Conservation (phyloP, 306 rosid species). For the Dalbergia cultrata region DNA sequence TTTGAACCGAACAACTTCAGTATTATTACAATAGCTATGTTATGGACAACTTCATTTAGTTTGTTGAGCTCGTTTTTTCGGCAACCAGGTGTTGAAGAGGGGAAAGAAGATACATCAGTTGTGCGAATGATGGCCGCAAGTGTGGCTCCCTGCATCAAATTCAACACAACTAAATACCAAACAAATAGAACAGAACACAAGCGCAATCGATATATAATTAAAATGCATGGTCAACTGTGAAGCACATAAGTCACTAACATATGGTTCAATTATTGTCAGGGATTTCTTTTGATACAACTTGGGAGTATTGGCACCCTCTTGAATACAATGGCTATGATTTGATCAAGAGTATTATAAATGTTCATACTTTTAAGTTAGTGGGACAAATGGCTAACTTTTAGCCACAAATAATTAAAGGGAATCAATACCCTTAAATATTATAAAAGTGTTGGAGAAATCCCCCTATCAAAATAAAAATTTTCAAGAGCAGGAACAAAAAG, state of each 20-base stretch:
- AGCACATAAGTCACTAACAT: background rate
- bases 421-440: too few species aligned
- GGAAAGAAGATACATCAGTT: conserved; percentile 78
- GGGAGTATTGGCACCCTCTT: too few species aligned
- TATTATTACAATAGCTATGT: conserved; percentile 58
- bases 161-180: conserved; percentile 38
- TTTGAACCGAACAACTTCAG: conserved; percentile 73
- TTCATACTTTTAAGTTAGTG: too few species aligned
- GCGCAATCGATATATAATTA: background rate
- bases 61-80: conserved; percentile 53
- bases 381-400: too few species aligned
- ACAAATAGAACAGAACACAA: conserved; percentile 8
- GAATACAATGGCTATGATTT: too few species aligned
- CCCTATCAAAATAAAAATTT: conserved; percentile 12
- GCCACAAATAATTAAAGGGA: too few species aligned
- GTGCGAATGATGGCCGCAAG: conserved; percentile 91
- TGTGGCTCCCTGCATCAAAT: conserved; percentile 84
- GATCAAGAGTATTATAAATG: too few species aligned
- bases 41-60: conserved; percentile 52
- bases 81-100: conserved; percentile 66
- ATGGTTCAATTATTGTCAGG: background rate
- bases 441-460: too few species aligned
- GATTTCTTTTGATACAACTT: too few species aligned
- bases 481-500: background rate
- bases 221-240: background rate